phyloP scores from a whole-genome alignment of 2,329 filamentous ascomycete species.

The Hymenoscyphus linearis region DNA sequence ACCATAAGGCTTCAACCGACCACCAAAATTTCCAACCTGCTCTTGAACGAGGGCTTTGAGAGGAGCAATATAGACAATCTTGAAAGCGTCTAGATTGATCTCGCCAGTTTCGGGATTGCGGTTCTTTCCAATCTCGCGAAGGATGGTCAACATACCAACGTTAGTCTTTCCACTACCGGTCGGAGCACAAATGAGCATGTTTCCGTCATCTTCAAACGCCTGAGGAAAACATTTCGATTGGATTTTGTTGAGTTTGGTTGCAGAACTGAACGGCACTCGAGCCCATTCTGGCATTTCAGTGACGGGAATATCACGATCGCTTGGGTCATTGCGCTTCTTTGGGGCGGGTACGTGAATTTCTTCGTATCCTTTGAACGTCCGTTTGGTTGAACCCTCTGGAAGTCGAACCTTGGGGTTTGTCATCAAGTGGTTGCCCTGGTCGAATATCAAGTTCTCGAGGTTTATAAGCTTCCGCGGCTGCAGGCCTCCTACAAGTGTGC shows the following conservation, averaged over 20 bases:
- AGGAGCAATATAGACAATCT: constrained; percentile 96
- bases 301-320: constrained; percentile 76
- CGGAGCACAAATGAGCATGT: constrained; percentile 95
- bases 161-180: constrained; percentile 98
- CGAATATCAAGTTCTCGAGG: constrained; percentile 91
- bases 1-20: constrained; percentile 82
- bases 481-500: constrained; percentile 71
- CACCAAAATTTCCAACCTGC: constrained; percentile 96
- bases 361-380: constrained; percentile 96
- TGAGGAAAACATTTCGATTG: constrained; percentile 90
- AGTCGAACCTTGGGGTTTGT: constrained; percentile 95
- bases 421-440: constrained; percentile 98
- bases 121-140: constrained; percentile 95
- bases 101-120: constrained; percentile 84
- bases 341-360: constrained; percentile 96
- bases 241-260: constrained; percentile 87
- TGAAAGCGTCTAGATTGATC: constrained; percentile 93
- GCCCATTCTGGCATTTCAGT: constrained; percentile 92
- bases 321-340: constrained; percentile 76
- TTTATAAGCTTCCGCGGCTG: constrained; percentile 87
- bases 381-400: constrained; percentile 90
- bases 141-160: constrained; percentile 93
- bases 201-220: constrained; percentile 90
- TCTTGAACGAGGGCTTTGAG: constrained; percentile 95
- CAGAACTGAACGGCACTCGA: constrained; percentile 74